Percentiles rank a stretch among this genome's conserved stretches.
Conservation (phyloP, 1,284 basidiomycete genomes). For the Ustilago loliicola region DNA sequence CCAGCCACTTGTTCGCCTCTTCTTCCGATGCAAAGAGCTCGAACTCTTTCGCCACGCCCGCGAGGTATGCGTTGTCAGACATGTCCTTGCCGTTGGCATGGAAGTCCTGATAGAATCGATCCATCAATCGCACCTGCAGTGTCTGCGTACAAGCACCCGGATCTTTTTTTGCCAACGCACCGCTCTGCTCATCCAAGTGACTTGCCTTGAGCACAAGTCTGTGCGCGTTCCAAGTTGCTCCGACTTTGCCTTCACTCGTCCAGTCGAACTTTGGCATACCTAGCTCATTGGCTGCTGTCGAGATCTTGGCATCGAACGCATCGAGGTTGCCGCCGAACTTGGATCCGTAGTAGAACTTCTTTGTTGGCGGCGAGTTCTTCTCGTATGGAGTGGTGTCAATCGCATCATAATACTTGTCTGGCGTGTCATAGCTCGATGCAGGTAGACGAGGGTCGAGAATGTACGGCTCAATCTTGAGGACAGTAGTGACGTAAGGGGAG, state of each 20-base stretch:
- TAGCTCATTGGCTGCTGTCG: slow-evolving; percentile 32
- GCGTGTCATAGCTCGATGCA: slow-evolving; percentile 38
- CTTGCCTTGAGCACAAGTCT: slow-evolving; percentile 45
- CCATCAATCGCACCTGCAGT: slow-evolving; percentile 41
- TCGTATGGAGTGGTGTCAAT: slow-evolving; percentile 50
- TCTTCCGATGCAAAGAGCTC: slow-evolving; percentile 31
- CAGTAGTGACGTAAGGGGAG: slow-evolving; percentile 33
- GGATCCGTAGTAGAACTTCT: slow-evolving; percentile 47
- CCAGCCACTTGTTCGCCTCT: slow-evolving; percentile 47
- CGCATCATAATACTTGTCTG: slow-evolving; percentile 46
- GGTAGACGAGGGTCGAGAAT: slow-evolving; percentile 56
- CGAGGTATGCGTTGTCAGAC: slow-evolving; percentile 42
- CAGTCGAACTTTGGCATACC: slow-evolving; percentile 47
- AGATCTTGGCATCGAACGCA: slow-evolving; percentile 57
- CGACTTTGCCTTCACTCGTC: slow-evolving; percentile 48
- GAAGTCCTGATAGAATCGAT: slow-evolving; percentile 44
- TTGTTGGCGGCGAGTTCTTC: slow-evolving; percentile 47
- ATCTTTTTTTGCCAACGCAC: slow-evolving; percentile 11
- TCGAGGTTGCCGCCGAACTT: slow-evolving; percentile 52
- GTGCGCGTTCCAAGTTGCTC: slow-evolving; percentile 57
- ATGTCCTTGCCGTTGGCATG: slow-evolving; percentile 44
- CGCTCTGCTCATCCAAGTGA: slow-evolving; percentile 38
- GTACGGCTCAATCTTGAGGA: slow-evolving; percentile 53
- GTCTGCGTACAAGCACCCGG: slow-evolving; percentile 19
- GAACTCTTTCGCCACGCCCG: slow-evolving; percentile 34